Evolutionary conservation across 2,329 filamentous ascomycete species (phyloP), one percentile per base, ranked within the genome.

Genomic region (Paraconiothyrium brasiliense): DNA sequence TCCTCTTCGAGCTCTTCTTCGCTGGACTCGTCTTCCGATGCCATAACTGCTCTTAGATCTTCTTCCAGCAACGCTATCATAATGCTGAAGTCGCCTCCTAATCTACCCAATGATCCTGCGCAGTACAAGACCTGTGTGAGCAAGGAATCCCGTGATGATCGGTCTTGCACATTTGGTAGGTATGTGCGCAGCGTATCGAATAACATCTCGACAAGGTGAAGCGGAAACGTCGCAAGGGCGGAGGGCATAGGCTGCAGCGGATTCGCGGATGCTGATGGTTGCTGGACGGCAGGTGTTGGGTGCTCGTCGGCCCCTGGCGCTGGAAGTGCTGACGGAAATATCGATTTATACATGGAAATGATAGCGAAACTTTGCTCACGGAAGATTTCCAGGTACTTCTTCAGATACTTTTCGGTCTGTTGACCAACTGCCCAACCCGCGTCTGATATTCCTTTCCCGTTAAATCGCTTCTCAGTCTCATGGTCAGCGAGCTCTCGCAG

Each of bases 291-390:
- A 2, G 70, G 69, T 22, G 72, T 64, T 1, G 65, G n/a, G n/a
- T 46, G 54, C 11, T 76, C 71, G 10, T 71, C 65, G 16, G 72
- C 68, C 3, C 73, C 76, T 4, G 79, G 78, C 0, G 73, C 71
- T 8, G 82, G 81, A 4, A 84, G 66, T 4, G 88, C 84, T 3
- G 86, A 84, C 0, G 91, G 89, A 72, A 97, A 97, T 58, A 98
- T 93, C 71, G 91, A 95, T 71, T 90, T 92, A 79, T 96, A 97
- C 85, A 98, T 93, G 61, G 93, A 97, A 32, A 98, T 89, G 62
- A 98, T 97, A 47, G 90, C 92, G 77, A 99, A 99, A 75, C 92
- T 97, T 79, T 99, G 95, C 79, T 99, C 95, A 56, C 95, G 91
- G 77, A 98, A 98, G 32, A 99, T 93, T 76, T 99, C 95, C 71